A percentile compares a stretch with the other conserved stretches of the same genome.
Conservation (phyloP, 2,329 filamentous ascomycete genomes). For the Alternaria arbusti region DNA sequence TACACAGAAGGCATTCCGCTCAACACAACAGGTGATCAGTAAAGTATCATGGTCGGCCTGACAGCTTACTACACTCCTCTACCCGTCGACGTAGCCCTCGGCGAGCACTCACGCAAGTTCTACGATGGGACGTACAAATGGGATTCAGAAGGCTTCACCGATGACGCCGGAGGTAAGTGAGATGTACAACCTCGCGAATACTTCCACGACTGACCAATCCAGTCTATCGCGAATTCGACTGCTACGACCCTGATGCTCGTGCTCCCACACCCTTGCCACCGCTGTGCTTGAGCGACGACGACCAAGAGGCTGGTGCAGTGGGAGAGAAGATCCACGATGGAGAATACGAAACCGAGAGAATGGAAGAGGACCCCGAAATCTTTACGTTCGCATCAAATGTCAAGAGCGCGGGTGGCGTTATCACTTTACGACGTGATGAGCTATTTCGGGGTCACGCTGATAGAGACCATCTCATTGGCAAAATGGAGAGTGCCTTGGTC, state of each 20-base stretch:
- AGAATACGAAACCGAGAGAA: background rate
- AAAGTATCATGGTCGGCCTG: background rate
- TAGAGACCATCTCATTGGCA: constrained; percentile 7
- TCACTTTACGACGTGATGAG: constrained; percentile 3
- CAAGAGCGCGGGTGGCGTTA: background rate
- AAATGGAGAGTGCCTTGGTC: constrained; percentile 18
- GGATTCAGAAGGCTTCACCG: constrained; percentile 33
- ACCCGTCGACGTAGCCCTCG: constrained; percentile 12
- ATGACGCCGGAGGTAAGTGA: constrained; percentile 29
- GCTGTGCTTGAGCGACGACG: constrained; percentile 12
- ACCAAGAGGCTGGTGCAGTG: background rate
- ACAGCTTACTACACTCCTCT: background rate
- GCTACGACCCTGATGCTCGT: constrained; percentile 19
- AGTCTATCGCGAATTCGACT: constrained; percentile 27
- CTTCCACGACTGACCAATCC: background rate
- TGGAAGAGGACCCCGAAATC: too few relatives aligned
- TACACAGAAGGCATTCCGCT: background rate
- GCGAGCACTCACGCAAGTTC: constrained; percentile 34
- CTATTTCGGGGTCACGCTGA: constrained; percentile 1
- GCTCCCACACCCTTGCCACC: constrained; percentile 31
- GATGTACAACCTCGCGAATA: background rate
- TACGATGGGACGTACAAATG: constrained; percentile 38
- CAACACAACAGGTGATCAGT: background rate
- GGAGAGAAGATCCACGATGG: too few relatives aligned
- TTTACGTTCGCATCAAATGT: background rate